These are phyloP conservation scores for Trichomonascus vanleenenianus DNA, from an alignment of 805 yeast genomes.

Conservation along the genomic window DNA sequence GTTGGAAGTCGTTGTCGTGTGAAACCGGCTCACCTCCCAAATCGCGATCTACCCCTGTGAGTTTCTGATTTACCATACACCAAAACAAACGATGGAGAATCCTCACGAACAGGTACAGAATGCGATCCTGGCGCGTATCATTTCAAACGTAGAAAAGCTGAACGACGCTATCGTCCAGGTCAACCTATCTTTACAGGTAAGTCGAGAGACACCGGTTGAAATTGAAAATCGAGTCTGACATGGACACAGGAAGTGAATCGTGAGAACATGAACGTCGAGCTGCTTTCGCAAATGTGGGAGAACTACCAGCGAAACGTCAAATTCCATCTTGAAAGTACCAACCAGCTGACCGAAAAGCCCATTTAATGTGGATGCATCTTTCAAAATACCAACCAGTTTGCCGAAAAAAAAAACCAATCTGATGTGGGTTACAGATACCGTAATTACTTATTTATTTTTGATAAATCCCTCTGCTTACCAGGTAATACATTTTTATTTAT, in stretches of 20 bases:
- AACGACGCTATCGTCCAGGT: constrained; percentile 62
- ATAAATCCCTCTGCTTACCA: too few species aligned
- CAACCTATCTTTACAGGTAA: constrained; percentile 48
- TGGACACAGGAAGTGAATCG: constrained; percentile 42
- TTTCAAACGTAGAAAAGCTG: constrained; percentile 62
- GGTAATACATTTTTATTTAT: too few species aligned
- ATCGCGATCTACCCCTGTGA: neutral
- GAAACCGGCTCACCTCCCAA: neutral
- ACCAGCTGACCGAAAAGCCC: constrained; percentile 34
- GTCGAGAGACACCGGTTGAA: constrained; percentile 5
- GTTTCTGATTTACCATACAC: neutral
- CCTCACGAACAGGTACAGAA: constrained; percentile 81
- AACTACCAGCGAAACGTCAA: constrained; percentile 63
- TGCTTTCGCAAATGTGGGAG: constrained; percentile 72
- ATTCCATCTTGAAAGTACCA: constrained; percentile 58
- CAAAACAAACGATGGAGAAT: too few species aligned
- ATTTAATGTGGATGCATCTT: constrained; percentile 5
- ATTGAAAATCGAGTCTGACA: neutral
- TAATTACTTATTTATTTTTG: too few species aligned
- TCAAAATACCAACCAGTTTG: too few species aligned
- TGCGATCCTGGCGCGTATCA: constrained; percentile 67
- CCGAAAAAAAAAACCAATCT: too few species aligned
- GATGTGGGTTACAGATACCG: too few species aligned
- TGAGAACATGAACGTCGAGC: constrained; percentile 60
- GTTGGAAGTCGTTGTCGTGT: neutral